A percentile compares a stretch with the other conserved stretches of the same genome.
These are phyloP conservation scores for Endothia cerciana DNA, from an alignment of 2,329 filamentous ascomycete genomes.

Conservation along the genomic window DNA sequence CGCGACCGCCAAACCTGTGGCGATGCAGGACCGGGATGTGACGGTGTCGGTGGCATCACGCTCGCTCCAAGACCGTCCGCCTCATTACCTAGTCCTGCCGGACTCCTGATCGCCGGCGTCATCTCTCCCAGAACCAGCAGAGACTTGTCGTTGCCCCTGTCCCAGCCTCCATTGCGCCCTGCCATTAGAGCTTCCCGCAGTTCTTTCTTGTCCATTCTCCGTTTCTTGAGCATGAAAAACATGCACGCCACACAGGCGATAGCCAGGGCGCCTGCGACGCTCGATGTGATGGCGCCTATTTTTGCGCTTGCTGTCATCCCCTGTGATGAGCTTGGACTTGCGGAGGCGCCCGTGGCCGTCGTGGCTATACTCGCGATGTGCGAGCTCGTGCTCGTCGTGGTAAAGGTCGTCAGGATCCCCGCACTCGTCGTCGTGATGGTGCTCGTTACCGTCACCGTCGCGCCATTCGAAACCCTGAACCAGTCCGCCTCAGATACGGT, in stretches of 20 bases:
- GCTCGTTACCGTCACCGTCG: conserved; percentile 7
- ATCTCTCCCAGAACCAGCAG: conserved; percentile 17
- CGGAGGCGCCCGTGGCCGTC: conserved; percentile 7
- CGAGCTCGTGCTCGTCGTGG: conserved; percentile 18
- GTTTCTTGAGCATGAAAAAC: conserved; percentile 21
- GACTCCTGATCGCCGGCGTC: conserved; percentile 12
- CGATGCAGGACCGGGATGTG: conserved; percentile 8
- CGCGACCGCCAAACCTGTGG: conserved; percentile 14
- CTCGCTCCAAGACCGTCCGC: conserved; percentile 12
- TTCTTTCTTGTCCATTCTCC: conserved; percentile 18
- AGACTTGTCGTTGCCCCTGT: conserved; percentile 13
- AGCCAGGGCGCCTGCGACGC: conserved; percentile 17
- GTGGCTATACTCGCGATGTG: neutral
- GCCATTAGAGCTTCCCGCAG: conserved; percentile 19
- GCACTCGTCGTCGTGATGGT: conserved; percentile 23
- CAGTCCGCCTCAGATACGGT: conserved; percentile 15
- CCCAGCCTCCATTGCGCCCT: conserved; percentile 1
- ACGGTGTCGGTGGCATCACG: conserved; percentile 11
- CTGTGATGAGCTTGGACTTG: neutral
- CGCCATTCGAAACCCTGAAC: neutral
- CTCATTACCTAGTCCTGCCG: conserved; percentile 7
- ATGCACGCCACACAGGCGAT: conserved; percentile 19
- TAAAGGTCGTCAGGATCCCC: conserved; percentile 16
- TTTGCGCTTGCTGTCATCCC: conserved; percentile 14
- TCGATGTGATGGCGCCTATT: conserved; percentile 23